A percentile compares a stretch with the other conserved stretches of the same genome.
Evolutionary conservation across 176 grass and related monocot genomes (phyloP).

Genomic region (Triticum timopheevii): DNA sequence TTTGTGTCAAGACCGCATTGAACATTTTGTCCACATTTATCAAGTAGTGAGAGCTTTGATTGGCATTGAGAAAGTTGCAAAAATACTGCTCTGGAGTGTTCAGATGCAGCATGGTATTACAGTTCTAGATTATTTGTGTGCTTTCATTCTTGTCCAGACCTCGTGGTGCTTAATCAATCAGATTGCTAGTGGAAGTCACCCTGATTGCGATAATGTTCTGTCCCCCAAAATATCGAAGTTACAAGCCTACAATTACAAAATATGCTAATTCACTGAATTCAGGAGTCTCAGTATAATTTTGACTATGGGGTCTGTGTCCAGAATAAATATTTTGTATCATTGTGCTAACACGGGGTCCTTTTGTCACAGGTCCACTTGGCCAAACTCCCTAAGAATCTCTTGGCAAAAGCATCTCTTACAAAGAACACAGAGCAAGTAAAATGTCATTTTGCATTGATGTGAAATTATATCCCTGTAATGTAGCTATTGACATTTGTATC

Average conservation of each 20-base stretch:
- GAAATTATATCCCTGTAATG: not conserved
- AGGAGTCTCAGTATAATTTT: not conserved
- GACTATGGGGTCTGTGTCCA: not conserved
- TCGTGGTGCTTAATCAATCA: not conserved
- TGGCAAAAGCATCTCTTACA: constrained; percentile 65
- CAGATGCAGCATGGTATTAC: not conserved
- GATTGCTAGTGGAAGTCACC: not conserved
- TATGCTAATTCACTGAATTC: not conserved
- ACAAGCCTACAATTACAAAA: constrained; percentile 1
- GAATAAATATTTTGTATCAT: not conserved
- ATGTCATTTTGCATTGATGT: not conserved
- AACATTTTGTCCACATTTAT: not conserved
- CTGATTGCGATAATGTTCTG: not conserved
- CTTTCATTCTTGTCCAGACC: not conserved
- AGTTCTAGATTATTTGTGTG: not conserved
- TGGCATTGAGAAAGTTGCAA: not conserved
- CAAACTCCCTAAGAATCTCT: constrained; percentile 83
- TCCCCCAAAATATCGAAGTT: not conserved
- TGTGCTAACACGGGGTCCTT: not conserved
- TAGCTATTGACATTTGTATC: constrained; percentile 1
- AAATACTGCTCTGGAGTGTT: not conserved
- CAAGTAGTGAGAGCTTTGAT: not conserved
- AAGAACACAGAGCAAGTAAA: constrained; percentile 83
- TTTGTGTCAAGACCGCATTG: not conserved
- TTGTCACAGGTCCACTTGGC: constrained; percentile 51